These are phyloP conservation scores for Podospora pseudoanserina DNA, from an alignment of 495 filamentous ascomycete genomes.

Conservation along the genomic window DNA sequence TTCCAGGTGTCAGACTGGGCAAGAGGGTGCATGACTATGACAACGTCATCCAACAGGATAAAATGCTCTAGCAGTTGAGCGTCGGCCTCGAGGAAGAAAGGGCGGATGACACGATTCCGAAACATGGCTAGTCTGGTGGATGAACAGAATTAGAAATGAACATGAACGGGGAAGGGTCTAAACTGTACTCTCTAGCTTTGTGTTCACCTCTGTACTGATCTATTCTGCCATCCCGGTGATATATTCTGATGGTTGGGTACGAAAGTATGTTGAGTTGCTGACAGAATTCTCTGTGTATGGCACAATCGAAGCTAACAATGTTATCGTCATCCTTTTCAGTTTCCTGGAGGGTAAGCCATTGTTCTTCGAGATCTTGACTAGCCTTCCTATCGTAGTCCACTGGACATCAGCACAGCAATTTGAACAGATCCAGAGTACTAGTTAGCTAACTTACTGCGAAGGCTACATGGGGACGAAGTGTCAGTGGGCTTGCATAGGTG, in stretches of 20 bases:
- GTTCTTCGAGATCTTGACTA: conserved; percentile 19
- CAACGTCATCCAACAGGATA: conserved; percentile 18
- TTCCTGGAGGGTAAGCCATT: conserved; percentile 23
- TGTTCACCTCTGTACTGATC: conserved; percentile 28
- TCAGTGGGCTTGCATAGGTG: neutral
- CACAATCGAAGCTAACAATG: conserved; percentile 39
- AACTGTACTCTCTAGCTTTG: conserved; percentile 24
- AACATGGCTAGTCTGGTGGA: conserved; percentile 27
- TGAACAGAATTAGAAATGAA: neutral
- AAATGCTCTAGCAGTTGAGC: conserved; percentile 18
- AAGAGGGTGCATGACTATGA: conserved; percentile 17
- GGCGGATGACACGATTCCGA: conserved; percentile 28
- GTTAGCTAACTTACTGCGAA: neutral
- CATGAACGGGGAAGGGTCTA: neutral
- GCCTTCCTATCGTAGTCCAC: conserved; percentile 14
- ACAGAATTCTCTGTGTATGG: conserved; percentile 21
- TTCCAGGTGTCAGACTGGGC: conserved; percentile 18
- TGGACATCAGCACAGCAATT: neutral
- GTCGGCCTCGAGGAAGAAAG: conserved; percentile 27
- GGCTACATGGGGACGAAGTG: neutral
- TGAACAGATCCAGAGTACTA: neutral
- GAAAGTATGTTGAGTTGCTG: conserved; percentile 32
- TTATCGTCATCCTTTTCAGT: conserved; percentile 15
- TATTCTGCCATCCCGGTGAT: conserved; percentile 28
- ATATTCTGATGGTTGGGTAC: conserved; percentile 37